Evolutionary conservation across 106 monocot species (phyloP).

Genomic region (Ottelia alismoides): DNA sequence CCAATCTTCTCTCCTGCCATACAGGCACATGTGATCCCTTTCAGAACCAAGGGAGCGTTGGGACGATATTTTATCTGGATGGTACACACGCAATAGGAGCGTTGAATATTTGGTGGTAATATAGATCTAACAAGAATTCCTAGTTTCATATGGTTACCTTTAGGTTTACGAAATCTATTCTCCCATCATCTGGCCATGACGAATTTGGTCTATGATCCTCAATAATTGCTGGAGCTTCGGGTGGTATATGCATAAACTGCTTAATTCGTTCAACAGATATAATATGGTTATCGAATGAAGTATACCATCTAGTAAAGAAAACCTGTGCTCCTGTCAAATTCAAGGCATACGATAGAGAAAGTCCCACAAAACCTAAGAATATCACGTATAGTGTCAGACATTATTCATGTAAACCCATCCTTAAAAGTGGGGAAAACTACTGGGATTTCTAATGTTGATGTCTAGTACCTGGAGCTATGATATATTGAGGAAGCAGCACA

Average conservation of each 20-base stretch:
- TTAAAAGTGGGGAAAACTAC: background rate
- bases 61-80: constrained; percentile 16
- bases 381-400: background rate
- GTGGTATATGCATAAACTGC: constrained; percentile 59
- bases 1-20: constrained; percentile 11
- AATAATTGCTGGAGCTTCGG: constrained; percentile 57
- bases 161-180: constrained; percentile 57
- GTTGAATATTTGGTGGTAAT: too few species aligned
- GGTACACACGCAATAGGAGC: too few species aligned
- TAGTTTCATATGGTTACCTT: constrained; percentile 37
- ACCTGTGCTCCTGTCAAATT: constrained; percentile 45
- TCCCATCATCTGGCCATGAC: constrained; percentile 71
- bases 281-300: constrained; percentile 59
- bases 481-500: constrained; percentile 36
- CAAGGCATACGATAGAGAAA: constrained; percentile 70
- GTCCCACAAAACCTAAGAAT: constrained; percentile 56
- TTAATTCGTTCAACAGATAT: constrained; percentile 80
- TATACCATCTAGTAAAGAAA: constrained; percentile 60
- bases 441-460: background rate
- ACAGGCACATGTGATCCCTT: constrained; percentile 15
- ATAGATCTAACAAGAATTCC: too few species aligned
- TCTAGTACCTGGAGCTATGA: constrained; percentile 43
- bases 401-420: background rate
- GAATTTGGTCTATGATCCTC: constrained; percentile 34
- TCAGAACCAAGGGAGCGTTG: constrained; percentile 17